Evolutionary conservation across 177 flowering plant genomes (phyloP).

Genomic region (Vitis hybrid): DNA sequence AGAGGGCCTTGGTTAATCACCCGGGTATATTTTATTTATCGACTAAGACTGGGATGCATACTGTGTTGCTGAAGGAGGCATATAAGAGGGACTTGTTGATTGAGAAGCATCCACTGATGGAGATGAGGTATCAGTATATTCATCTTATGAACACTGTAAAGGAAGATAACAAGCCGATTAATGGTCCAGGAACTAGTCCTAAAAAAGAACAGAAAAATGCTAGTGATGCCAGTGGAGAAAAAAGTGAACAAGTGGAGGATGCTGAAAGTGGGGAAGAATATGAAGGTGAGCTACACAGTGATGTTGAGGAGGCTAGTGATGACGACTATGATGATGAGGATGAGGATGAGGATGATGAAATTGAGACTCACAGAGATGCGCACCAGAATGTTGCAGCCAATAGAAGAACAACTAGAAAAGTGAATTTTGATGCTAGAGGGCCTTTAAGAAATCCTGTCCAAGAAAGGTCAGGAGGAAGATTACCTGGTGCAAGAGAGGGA

Average conservation of each 20-base stretch:
- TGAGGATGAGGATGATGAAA: slow-evolving; percentile 26
- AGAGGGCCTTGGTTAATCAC: slow-evolving; percentile 66
- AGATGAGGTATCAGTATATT: slow-evolving; percentile 61
- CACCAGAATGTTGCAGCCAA: not conserved
- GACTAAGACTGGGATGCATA: slow-evolving; percentile 64
- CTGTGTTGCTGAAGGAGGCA: slow-evolving; percentile 81
- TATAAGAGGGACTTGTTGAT: slow-evolving; percentile 66
- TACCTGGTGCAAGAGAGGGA: slow-evolving; percentile 11
- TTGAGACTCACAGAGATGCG: slow-evolving; percentile 13
- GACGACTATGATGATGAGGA: slow-evolving; percentile 29
- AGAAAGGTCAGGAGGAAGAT: slow-evolving; percentile 20
- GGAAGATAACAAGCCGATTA: slow-evolving; percentile 27
- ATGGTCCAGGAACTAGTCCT: slow-evolving; percentile 3
- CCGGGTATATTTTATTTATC: slow-evolving; percentile 90
- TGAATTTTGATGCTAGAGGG: slow-evolving; percentile 5
- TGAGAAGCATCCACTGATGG: slow-evolving; percentile 71
- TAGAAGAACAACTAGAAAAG: slow-evolving; percentile 17
- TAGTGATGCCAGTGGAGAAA: not conserved
- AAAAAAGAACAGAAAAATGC: slow-evolving; percentile 10
- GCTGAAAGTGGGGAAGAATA: slow-evolving; percentile 16
- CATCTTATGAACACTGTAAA: slow-evolving; percentile 67
- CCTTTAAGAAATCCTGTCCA: slow-evolving; percentile 11
- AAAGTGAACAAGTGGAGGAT: slow-evolving; percentile 12
- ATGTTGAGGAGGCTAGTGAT: not conserved
- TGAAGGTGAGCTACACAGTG: slow-evolving; percentile 7